Evolutionary conservation across 192 early-diverging fungal genomes (phyloP).

Genomic region (Podila epigama): DNA sequence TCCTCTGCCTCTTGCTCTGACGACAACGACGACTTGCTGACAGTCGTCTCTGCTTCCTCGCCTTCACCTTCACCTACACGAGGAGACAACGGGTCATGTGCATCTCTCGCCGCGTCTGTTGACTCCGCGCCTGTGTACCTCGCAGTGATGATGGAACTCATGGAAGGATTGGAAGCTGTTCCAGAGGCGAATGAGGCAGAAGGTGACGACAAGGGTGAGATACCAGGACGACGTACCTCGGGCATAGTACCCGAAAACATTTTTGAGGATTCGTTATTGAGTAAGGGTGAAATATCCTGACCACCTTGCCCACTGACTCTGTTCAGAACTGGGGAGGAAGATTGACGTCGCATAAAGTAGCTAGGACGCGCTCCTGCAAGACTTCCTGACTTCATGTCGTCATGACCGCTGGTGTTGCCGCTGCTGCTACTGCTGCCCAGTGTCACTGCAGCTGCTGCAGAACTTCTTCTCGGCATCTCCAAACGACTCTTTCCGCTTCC

Average conservation of each 20-base stretch:
- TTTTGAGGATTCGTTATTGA: not conserved
- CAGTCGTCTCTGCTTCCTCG: too few relatives aligned
- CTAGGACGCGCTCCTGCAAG: slow-evolving; percentile 7
- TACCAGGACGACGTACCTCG: slow-evolving; percentile 5
- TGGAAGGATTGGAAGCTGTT: slow-evolving; percentile 1
- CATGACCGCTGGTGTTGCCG: not conserved
- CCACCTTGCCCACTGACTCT: slow-evolving; percentile 34
- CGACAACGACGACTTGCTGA: too few relatives aligned
- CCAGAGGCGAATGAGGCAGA: not conserved
- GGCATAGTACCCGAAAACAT: slow-evolving; percentile 23
- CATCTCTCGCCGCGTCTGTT: not conserved
- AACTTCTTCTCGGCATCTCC: slow-evolving; percentile 21
- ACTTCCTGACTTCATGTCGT: not conserved
- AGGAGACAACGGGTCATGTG: not conserved
- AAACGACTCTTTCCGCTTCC: not conserved
- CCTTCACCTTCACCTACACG: too few relatives aligned
- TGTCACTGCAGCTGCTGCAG: slow-evolving; percentile 24
- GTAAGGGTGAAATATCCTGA: slow-evolving; percentile 28
- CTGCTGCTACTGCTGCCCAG: not conserved
- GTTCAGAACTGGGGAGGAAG: slow-evolving; percentile 40
- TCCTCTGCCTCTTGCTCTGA: not conserved
- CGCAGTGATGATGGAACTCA: slow-evolving; percentile 18
- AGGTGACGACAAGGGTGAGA: not conserved
- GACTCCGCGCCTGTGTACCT: not conserved
- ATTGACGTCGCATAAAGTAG: slow-evolving; percentile 18